Base-by-base conservation (phyloP, 305 asterid species). In the Rubia balearica region DNA sequence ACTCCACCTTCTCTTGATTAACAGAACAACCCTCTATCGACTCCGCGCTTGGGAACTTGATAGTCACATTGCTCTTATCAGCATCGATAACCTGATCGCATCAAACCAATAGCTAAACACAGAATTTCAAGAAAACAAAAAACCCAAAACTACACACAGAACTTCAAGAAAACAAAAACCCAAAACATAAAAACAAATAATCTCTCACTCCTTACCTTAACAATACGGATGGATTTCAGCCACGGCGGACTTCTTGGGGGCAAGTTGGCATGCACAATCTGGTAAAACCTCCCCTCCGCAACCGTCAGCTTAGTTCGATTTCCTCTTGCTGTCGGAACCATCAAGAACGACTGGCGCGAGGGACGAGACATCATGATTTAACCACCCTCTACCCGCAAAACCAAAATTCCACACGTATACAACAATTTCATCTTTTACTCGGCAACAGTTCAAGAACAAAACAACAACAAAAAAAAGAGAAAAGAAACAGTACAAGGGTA, bases 211-310 rank as follows among this genome's bases (percentile, higher is more conserved):
- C 67, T 53, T 70, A 75, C 79, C 79, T 64, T 57, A 0, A 66
- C 79, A 21, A 65, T 33, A 9, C 68, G n/a, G 41, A 75, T 43
- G 30, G 74, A 64, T 71, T 68, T 70, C 75, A 75, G 53, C 79
- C 79, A 75, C 21, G 51, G 65, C 11, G 79, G 79, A 8, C 75
- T 65, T 22, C 71, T 65, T 0, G 79, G 75, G 38, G 79, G 79
- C 46, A 75, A 73, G 65, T 70, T 65, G 40, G 36, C 57, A 46
- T 71, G 79, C 9, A 68, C 61, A 70, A 75, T 75, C 72, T 70
- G 67, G 75, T 70, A 75, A 36, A 62, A 75, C 21, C 63, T 30
- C 13, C 75, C 79, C 40, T 66, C 79, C 6, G 67, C 61, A 45
- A 75, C 72, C 45, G 56, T 73, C 46, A 72, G 46, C 27, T 75